Evolutionary conservation across 148 eudicot species (phyloP).

Genomic region (Amaranthus palmeri): DNA sequence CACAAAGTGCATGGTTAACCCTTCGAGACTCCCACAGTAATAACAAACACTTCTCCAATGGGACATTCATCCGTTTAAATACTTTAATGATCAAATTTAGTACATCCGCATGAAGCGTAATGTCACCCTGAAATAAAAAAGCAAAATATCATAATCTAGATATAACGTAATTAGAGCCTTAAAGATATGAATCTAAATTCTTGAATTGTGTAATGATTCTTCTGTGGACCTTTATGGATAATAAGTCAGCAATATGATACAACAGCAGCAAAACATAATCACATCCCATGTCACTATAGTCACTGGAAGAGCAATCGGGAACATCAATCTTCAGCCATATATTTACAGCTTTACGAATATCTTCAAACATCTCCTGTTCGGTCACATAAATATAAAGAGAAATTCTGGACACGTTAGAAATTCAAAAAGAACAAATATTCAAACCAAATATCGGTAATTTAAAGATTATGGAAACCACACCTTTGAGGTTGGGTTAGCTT

Average conservation of each 20-base stretch:
- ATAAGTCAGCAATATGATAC: conserved; percentile 65
- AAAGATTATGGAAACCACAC: conserved; percentile 20
- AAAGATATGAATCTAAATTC: background rate
- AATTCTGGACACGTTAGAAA: conserved; percentile 13
- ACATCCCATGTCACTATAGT: conserved; percentile 31
- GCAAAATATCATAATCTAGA: conserved; percentile 16
- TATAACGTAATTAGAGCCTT: background rate
- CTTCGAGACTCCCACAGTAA: conserved; percentile 76
- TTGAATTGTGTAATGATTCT: background rate
- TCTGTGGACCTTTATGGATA: conserved; percentile 68
- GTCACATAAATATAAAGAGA: background rate
- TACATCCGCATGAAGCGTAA: conserved; percentile 47
- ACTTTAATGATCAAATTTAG: conserved; percentile 52
- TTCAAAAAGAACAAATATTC: conserved; percentile 1
- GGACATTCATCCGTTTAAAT: conserved; percentile 41
- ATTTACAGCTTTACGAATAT: conserved; percentile 50
- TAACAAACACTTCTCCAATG: conserved; percentile 45
- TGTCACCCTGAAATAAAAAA: conserved; percentile 46
- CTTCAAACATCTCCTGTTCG: conserved; percentile 48
- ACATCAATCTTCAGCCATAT: conserved; percentile 44
- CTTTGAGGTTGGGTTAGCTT: conserved; percentile 60
- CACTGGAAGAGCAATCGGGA: conserved; percentile 26
- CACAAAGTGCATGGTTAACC: conserved; percentile 82
- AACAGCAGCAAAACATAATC: conserved; percentile 48
- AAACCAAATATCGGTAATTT: conserved; percentile 18